These are phyloP conservation scores for Myriangium duriaei DNA, from an alignment of 2,329 filamentous ascomycete genomes.

Conservation along the genomic window DNA sequence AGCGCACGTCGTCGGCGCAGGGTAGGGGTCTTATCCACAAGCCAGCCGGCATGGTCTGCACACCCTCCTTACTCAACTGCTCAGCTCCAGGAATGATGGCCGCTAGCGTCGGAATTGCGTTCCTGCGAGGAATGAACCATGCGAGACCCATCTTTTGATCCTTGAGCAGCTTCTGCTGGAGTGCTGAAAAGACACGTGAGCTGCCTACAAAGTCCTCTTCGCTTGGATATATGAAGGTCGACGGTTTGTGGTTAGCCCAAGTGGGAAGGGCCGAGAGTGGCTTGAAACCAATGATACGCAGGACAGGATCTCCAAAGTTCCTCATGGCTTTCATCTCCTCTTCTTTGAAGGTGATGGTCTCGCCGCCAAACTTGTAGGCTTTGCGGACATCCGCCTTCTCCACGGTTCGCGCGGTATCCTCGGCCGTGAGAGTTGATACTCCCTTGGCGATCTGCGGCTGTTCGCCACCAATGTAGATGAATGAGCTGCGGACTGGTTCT, in stretches of 20 bases:
- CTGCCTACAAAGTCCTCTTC: slow-evolving; percentile 85
- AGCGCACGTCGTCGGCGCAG: slow-evolving; percentile 76
- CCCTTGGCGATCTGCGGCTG: slow-evolving; percentile 66
- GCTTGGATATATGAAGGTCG: slow-evolving; percentile 86
- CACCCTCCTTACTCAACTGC: slow-evolving; percentile 49
- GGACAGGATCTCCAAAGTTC: slow-evolving; percentile 67
- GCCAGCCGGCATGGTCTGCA: slow-evolving; percentile 64
- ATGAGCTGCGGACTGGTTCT: slow-evolving; percentile 67
- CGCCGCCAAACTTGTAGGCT: slow-evolving; percentile 91
- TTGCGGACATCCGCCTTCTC: slow-evolving; percentile 75
- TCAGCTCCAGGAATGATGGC: slow-evolving; percentile 69
- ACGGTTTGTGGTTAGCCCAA: slow-evolving; percentile 78
- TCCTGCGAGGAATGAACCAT: slow-evolving; percentile 77
- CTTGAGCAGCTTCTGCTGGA: slow-evolving; percentile 75
- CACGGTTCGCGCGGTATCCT: slow-evolving; percentile 63
- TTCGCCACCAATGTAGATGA: slow-evolving; percentile 80
- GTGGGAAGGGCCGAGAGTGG: slow-evolving; percentile 58
- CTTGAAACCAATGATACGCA: slow-evolving; percentile 92
- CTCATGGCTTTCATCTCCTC: slow-evolving; percentile 72
- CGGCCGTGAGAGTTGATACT: slow-evolving; percentile 61
- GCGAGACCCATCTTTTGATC: slow-evolving; percentile 72
- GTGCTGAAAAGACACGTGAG: slow-evolving; percentile 78
- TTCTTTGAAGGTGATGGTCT: slow-evolving; percentile 71
- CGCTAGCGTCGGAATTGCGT: slow-evolving; percentile 66
- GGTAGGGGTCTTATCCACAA: slow-evolving; percentile 83